phyloP scores from a whole-genome alignment of 371 early-diverging fungal species.

The Rhizopus arrhizus region DNA sequence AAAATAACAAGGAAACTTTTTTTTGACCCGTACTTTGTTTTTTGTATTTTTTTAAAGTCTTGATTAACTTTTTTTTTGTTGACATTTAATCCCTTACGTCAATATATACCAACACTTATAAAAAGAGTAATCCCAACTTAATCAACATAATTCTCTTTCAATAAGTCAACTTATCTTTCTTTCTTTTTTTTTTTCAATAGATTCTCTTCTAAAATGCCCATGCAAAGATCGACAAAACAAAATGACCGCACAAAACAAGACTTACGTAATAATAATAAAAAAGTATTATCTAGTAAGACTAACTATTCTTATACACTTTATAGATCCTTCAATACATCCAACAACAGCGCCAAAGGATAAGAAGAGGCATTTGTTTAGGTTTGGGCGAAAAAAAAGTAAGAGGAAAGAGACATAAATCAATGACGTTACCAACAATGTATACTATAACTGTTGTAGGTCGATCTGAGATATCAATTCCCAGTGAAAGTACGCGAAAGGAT shows the following conservation, averaged over 20 bases:
- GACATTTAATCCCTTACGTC: no score
- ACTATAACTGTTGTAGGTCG: slow-evolving; percentile 13
- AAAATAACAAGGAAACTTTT: no score
- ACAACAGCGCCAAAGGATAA: slow-evolving; percentile 33
- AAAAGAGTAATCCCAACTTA: no score
- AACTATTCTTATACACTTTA: neutral
- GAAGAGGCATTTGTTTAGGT: slow-evolving; percentile 37
- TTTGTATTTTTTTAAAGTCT: no score
- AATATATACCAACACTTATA: no score
- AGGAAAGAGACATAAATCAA: neutral
- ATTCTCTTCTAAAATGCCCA: slow-evolving; percentile 1
- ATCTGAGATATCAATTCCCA: slow-evolving; percentile 14
- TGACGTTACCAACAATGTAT: neutral
- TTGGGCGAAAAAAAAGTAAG: slow-evolving; percentile 46
- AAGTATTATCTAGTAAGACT: neutral
- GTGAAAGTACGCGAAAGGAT: neutral
- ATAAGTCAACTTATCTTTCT: neutral
- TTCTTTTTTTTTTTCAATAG: slow-evolving; percentile 1
- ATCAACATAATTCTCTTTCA: no score
- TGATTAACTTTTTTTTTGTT: no score
- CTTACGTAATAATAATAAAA: neutral
- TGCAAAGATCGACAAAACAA: neutral
- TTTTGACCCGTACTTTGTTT: no score
- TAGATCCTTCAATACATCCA: slow-evolving; percentile 6
- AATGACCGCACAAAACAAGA: neutral